Base-by-base conservation (phyloP, 305 asterid genomes). In the Rubia peregrina region DNA sequence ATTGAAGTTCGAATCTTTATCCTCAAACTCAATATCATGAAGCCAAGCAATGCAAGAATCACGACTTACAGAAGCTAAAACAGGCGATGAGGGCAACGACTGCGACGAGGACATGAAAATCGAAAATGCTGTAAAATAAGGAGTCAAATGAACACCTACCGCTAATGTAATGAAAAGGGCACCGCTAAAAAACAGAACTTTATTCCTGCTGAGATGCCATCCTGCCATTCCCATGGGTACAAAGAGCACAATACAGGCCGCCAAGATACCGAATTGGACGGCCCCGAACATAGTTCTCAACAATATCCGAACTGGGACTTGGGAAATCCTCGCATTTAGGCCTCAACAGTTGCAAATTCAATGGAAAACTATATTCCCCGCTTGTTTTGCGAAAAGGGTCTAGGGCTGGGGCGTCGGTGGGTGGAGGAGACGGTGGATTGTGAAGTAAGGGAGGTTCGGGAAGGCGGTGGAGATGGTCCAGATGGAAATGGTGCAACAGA, bases 201-300 rank as follows among this genome's bases (percentile, higher is more conserved):
- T 91, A 85, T 91, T 93, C 49, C 98, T 95, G 78, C 97, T 93
- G 80, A 93, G 79, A 78, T 89, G 97, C 97, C 97, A 91, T 38
- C 98, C 98, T 38, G 98, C 97, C 97, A 93, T 88, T 46, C 89
- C 98, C 88, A 93, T 81, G 22, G 98, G 97, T 60, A 93, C 96
- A 55, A 90, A 90, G 12, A 93, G 78, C 55, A 93, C 97, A 65
- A 90, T 42, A 42, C 90, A 89, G 81, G 96, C 98, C 70, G 96
- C 97, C 81, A 90, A 80, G 66, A 89, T 73, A 46, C 96, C 96
- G 41, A 90, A 80, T 69, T 87, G 96, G 87, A 90, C 89, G 76
- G 89, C 90, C 79, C 96, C 94, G 19, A 85, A 75, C 98, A 90
- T 63, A 6, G 69, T 65, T 71, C 22, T 61, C 61, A 8, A 53